phyloP scores from a whole-genome alignment of 768 basidiomycete genomes.

The Saitozyma podzolica region DNA sequence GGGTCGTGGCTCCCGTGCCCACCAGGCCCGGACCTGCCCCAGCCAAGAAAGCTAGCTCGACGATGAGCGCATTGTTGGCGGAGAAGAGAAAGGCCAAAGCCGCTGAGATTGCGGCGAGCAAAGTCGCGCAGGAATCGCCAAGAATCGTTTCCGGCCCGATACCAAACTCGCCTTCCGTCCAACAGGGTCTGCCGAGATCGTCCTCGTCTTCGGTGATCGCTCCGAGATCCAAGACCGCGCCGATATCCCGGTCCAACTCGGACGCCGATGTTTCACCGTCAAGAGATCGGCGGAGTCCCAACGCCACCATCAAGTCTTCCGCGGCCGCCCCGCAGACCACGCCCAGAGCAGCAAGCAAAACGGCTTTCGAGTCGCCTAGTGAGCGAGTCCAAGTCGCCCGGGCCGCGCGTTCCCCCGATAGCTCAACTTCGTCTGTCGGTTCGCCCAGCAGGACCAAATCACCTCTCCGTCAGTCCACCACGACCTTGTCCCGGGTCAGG shows the following conservation, averaged over 20 bases:
- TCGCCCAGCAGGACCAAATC: too few relatives aligned
- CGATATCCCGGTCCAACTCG: too few relatives aligned
- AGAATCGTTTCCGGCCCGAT: slow-evolving; percentile 46
- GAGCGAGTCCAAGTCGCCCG: too few relatives aligned
- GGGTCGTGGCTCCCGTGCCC: slow-evolving; percentile 54
- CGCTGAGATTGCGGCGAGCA: slow-evolving; percentile 59
- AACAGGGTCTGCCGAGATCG: slow-evolving; percentile 43
- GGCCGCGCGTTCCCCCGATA: too few relatives aligned
- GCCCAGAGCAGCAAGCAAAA: too few relatives aligned
- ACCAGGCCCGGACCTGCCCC: slow-evolving; percentile 55
- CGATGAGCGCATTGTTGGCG: slow-evolving; percentile 81
- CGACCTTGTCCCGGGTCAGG: too few relatives aligned
- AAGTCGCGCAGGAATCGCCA: slow-evolving; percentile 51
- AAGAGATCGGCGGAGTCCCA: too few relatives aligned
- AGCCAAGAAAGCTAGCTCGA: slow-evolving; percentile 66
- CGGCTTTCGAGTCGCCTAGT: too few relatives aligned
- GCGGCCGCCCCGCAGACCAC: too few relatives aligned
- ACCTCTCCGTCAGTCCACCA: too few relatives aligned
- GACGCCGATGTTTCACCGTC: neutral
- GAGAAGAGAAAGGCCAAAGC: slow-evolving; percentile 82
- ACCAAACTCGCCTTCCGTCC: slow-evolving; percentile 52
- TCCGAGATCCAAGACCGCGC: neutral
- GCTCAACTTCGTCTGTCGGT: too few relatives aligned
- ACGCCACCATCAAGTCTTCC: too few relatives aligned
- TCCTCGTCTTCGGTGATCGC: slow-evolving; percentile 52